Base-by-base conservation (phyloP, 257 asterid genomes). In the Cordia subcordata region DNA sequence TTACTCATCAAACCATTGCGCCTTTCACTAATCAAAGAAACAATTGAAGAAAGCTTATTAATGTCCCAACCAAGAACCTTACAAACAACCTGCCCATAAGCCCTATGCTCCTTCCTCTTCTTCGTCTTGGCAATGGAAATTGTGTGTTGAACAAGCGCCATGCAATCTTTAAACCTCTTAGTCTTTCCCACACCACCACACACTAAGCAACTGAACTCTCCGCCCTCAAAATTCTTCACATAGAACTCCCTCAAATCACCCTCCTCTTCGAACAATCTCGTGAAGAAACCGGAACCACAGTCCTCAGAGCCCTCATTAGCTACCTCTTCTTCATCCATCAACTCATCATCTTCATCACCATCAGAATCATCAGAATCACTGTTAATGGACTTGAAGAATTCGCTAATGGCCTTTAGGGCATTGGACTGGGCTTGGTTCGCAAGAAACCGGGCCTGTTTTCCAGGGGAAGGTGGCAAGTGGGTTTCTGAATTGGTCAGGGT, bases 1-100 rank as follows among this genome's bases (percentile, higher is more conserved):
- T 72, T 72, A 33, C 47, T 49, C 32, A 27, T 49, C 22, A 56
- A 10, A 10, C 8, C 23, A 40, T 37, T 50, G 11, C 47, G 21
- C 16, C 53, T 67, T 11, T 54, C 73, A 46, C 74, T 56, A 51
- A 79, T 53, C 65, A 57, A 53, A 13, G 85, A 75, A n/a, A 61
- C 82, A 72, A 80, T 44, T 16, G 72, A 14, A 10, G 83, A 64
- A 49, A 90, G 87, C 61, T 62, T 57, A 75, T 77, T 65, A 53
- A 83, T 75, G 47, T 85, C 92, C 98, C 98, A 91, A 52, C 93
- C 86, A 76, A 88, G 86, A 71, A 81, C 69, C 74, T 85, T 74
- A 58, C 95, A 91, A 49, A 85, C 78, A 4, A 76, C 90, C 67
- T 68, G 61, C 42, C 83, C 95, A n/a, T 78, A 82, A 5, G 87